Percentiles rank a stretch among this genome's conserved stretches.
These are phyloP conservation scores for Huiozyma naganishii DNA, from an alignment of 805 yeast genomes.

Conservation along the genomic window DNA sequence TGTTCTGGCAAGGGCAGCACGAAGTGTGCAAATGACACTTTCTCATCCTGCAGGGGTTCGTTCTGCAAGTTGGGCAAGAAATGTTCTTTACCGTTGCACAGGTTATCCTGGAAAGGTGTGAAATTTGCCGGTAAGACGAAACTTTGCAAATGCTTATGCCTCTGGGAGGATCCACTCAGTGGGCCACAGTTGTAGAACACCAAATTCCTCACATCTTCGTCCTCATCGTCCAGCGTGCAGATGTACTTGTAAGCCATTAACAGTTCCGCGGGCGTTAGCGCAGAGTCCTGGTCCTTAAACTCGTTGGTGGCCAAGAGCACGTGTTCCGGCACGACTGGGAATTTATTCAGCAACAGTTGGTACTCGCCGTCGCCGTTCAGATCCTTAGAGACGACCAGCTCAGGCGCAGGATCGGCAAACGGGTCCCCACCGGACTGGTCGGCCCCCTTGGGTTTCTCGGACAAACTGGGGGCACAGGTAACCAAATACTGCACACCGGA, in stretches of 20 bases:
- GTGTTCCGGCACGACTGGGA: slow-evolving; percentile 73
- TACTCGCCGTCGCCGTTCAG: slow-evolving; percentile 38
- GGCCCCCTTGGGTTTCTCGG: slow-evolving; percentile 24
- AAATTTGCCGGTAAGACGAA: slow-evolving; percentile 56
- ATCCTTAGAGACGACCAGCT: slow-evolving; percentile 47
- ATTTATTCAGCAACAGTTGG: slow-evolving; percentile 71
- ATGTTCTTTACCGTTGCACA: slow-evolving; percentile 34
- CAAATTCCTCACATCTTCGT: slow-evolving; percentile 40
- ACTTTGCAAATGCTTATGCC: slow-evolving; percentile 87
- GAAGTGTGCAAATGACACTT: slow-evolving; percentile 71
- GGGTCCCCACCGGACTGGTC: slow-evolving; percentile 44
- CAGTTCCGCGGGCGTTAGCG: slow-evolving; percentile 65
- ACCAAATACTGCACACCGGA: slow-evolving; percentile 26
- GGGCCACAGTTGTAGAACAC: slow-evolving; percentile 87
- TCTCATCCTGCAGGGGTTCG: slow-evolving; percentile 53
- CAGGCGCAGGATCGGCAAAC: slow-evolving; percentile 70
- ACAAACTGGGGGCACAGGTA: slow-evolving; percentile 25
- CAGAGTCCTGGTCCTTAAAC: slow-evolving; percentile 59
- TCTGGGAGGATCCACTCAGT: slow-evolving; percentile 86
- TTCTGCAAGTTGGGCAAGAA: slow-evolving; percentile 44
- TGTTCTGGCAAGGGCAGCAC: slow-evolving; percentile 50
- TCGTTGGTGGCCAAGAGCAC: slow-evolving; percentile 67
- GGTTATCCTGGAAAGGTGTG: slow-evolving; percentile 44
- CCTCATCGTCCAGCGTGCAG: slow-evolving; percentile 33
- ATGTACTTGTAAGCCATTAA: slow-evolving; percentile 47